Conservation (phyloP, 1,284 basidiomycete genomes). For the Sphagnurus paluster region DNA sequence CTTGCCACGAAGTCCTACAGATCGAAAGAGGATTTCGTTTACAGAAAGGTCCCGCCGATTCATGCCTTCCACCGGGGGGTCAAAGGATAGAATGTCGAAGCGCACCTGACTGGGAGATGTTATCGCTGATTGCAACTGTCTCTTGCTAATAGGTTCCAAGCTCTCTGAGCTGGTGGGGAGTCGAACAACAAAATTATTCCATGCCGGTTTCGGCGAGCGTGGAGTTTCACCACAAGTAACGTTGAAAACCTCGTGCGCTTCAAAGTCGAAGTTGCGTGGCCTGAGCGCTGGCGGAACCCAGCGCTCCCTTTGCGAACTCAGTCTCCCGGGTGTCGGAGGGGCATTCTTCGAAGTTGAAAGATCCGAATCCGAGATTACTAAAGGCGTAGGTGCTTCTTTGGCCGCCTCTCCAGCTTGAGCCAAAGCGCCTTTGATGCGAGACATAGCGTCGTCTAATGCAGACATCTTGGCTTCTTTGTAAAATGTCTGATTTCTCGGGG, state of each 20-base stretch:
- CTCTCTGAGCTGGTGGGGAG: conserved; percentile 51
- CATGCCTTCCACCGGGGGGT: conserved; percentile 73
- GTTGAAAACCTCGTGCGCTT: conserved; percentile 47
- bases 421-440: conserved; percentile 84
- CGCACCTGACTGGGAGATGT: conserved; percentile 41
- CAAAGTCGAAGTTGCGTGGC: conserved; percentile 34
- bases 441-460: conserved; percentile 82
- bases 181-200: conserved; percentile 55
- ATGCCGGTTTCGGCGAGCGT: conserved; percentile 52
- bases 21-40: conserved; percentile 69
- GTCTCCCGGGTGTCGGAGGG: conserved; percentile 14
- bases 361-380: conserved; percentile 24
- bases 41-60: conserved; percentile 60
- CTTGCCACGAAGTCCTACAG: conserved; percentile 44
- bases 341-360: conserved; percentile 15
- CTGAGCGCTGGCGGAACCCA: conserved; percentile 64
- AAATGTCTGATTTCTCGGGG: conserved; percentile 33
- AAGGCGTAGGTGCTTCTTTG: conserved; percentile 28
- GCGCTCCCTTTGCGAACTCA: conserved; percentile 31
- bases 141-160: conserved; percentile 45
- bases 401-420: conserved; percentile 48
- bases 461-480: conserved; percentile 74
- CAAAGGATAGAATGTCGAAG: conserved; percentile 74
- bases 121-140: conserved; percentile 45
- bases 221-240: conserved; percentile 54